Evolutionary conservation across 805 yeast genomes (phyloP).

Genomic region (Yarrowia sp.): DNA sequence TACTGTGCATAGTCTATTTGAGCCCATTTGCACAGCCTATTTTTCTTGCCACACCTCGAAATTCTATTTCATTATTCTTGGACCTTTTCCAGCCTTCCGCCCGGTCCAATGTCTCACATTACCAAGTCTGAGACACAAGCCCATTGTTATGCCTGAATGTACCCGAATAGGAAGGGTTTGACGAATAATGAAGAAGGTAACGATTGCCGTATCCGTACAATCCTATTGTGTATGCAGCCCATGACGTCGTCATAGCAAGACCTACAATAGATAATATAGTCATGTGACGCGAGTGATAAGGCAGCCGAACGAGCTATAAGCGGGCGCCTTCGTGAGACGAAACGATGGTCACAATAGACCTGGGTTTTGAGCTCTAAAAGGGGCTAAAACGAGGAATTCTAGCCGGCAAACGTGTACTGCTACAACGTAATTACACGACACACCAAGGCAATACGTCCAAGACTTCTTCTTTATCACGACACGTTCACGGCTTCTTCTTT

Average conservation of each 20-base stretch:
- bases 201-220: constrained; percentile 34
- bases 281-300: constrained; percentile 19
- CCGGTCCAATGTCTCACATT: constrained; percentile 28
- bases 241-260: constrained; percentile 13
- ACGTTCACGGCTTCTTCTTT: too few species aligned
- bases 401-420: too few species aligned
- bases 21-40: background rate
- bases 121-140: constrained; percentile 5
- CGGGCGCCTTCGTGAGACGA: background rate
- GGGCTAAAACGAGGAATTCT: too few species aligned
- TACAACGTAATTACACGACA: too few species aligned
- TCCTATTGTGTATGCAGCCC: constrained; percentile 27
- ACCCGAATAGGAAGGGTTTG: constrained; percentile 26
- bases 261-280: background rate
- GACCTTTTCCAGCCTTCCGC: constrained; percentile 13
- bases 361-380: too few species aligned
- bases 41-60: background rate
- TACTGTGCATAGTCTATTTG: background rate
- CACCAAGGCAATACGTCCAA: too few species aligned
- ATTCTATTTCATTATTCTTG: background rate
- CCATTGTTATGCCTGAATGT: background rate
- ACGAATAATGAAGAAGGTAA: constrained; percentile 21
- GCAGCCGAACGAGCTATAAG: constrained; percentile 2
- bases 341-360: background rate
- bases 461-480: too few species aligned